A percentile compares a stretch with the other conserved stretches of the same genome.
Evolutionary conservation across 441 rosid species (phyloP).

Genomic region (Populus hybrid): DNA sequence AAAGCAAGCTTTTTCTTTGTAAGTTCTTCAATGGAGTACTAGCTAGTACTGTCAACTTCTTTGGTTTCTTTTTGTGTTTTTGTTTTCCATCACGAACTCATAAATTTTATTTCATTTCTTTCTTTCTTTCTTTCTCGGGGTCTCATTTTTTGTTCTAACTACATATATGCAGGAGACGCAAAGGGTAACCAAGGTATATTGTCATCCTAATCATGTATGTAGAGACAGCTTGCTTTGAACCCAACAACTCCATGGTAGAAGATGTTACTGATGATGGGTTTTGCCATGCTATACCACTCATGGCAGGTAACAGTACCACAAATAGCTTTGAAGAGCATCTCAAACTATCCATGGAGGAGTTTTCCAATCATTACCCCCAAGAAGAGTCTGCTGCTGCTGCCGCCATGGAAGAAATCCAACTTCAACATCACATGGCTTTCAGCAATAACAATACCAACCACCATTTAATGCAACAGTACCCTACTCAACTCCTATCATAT

Average conservation of each 20-base stretch:
- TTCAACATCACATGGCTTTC: constrained; percentile 33
- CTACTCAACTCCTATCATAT: constrained; percentile 13
- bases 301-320: neutral
- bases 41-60: neutral
- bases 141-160: neutral
- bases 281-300: neutral
- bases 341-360: constrained; percentile 36
- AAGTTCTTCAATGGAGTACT: neutral
- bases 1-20: neutral
- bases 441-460: neutral
- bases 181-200: neutral
- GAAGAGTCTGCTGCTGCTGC: constrained; percentile 23
- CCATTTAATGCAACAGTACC: constrained; percentile 38
- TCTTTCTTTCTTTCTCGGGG: neutral
- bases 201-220: neutral
- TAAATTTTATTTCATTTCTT: neutral
- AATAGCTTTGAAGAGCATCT: neutral
- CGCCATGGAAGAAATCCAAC: constrained; percentile 33
- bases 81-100: neutral
- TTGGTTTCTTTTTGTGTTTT: neutral
- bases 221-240: neutral
- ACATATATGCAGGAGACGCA: neutral
- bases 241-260: neutral
- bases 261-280: neutral
- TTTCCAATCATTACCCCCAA: constrained; percentile 20